phyloP scores from a whole-genome alignment of 2,329 filamentous ascomycete species.

The Mycogone perniciosa region DNA sequence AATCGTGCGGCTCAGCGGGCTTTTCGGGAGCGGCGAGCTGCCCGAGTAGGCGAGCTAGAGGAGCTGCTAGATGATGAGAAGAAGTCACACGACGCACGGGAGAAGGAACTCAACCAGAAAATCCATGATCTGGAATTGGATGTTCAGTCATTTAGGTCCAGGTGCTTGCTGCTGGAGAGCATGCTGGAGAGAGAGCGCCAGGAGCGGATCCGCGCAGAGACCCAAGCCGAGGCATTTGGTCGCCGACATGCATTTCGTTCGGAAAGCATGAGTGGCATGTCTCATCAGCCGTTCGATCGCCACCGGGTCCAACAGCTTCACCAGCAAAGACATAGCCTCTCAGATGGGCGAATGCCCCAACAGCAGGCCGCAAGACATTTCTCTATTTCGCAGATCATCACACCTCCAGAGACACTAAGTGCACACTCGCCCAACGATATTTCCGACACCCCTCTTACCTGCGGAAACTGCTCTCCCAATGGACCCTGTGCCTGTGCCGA shows the following conservation, averaged over 20 bases:
- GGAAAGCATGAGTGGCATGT: constrained; percentile 21
- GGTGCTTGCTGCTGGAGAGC: constrained; percentile 57
- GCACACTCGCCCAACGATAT: constrained; percentile 21
- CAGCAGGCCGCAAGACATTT: constrained; percentile 33
- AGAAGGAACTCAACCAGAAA: constrained; percentile 52
- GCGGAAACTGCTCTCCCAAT: constrained; percentile 49
- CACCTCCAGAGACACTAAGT: constrained; percentile 41
- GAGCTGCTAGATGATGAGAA: constrained; percentile 58
- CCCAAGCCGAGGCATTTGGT: constrained; percentile 31
- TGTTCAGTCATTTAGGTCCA: constrained; percentile 57
- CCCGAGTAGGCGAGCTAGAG: constrained; percentile 71
- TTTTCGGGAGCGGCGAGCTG: constrained; percentile 81
- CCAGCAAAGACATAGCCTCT: constrained; percentile 22
- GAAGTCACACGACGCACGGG: constrained; percentile 49
- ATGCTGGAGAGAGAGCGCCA: constrained; percentile 54
- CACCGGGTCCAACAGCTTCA: constrained; percentile 24
- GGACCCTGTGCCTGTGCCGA: constrained; percentile 55
- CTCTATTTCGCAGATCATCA: constrained; percentile 53
- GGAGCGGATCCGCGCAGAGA: constrained; percentile 39
- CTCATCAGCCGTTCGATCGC: constrained; percentile 21
- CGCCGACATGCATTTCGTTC: constrained; percentile 25
- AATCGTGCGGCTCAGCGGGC: constrained; percentile 87
- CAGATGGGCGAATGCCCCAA: constrained; percentile 21
- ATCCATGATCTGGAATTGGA: constrained; percentile 57
- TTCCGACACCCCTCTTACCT: constrained; percentile 37